Percentiles rank a stretch among this genome's conserved stretches.
Evolutionary conservation across 257 asterid species (phyloP).

Genomic region (Primulina huaijiensis): DNA sequence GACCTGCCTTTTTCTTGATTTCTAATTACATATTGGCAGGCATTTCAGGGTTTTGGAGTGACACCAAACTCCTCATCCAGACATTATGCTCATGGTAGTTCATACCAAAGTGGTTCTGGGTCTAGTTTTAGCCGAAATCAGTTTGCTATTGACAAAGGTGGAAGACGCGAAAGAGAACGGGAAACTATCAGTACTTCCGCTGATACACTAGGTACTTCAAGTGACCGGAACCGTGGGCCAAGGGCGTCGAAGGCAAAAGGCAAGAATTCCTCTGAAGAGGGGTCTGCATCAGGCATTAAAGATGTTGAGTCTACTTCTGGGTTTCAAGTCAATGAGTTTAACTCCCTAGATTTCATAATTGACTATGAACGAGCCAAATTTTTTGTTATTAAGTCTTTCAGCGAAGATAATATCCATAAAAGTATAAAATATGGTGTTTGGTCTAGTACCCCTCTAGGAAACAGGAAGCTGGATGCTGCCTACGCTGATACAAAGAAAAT

Average conservation of each 20-base stretch:
- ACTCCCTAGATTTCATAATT: slow-evolving; percentile 66
- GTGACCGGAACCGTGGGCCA: slow-evolving; percentile 94
- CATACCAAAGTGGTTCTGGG: slow-evolving; percentile 58
- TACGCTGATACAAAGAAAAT: slow-evolving; percentile 69
- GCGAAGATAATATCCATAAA: slow-evolving; percentile 94
- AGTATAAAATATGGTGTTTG: slow-evolving; percentile 89
- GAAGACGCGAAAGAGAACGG: slow-evolving; percentile 80
- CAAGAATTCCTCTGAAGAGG: slow-evolving; percentile 63
- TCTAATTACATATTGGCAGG: slow-evolving; percentile 42
- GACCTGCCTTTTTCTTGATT: slow-evolving; percentile 20
- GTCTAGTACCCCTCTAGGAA: slow-evolving; percentile 99
- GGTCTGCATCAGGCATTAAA: slow-evolving; percentile 50
- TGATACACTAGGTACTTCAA: slow-evolving; percentile 59
- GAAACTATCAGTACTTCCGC: slow-evolving; percentile 45
- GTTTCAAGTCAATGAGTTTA: slow-evolving; percentile 47
- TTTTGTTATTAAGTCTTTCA: slow-evolving; percentile 93
- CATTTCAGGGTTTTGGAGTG: slow-evolving; percentile 73
- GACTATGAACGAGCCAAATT: slow-evolving; percentile 76
- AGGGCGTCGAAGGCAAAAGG: slow-evolving; percentile 77
- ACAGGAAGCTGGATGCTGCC: slow-evolving; percentile 93
- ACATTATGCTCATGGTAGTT: slow-evolving; percentile 50
- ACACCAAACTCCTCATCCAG: slow-evolving; percentile 58
- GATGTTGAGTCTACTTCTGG: slow-evolving; percentile 60
- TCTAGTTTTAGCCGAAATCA: slow-evolving; percentile 53
- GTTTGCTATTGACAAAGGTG: slow-evolving; percentile 54